These are phyloP conservation scores for Cutaneotrichosporon curvatum DNA, from an alignment of 1,284 basidiomycete genomes.

Conservation along the genomic window DNA sequence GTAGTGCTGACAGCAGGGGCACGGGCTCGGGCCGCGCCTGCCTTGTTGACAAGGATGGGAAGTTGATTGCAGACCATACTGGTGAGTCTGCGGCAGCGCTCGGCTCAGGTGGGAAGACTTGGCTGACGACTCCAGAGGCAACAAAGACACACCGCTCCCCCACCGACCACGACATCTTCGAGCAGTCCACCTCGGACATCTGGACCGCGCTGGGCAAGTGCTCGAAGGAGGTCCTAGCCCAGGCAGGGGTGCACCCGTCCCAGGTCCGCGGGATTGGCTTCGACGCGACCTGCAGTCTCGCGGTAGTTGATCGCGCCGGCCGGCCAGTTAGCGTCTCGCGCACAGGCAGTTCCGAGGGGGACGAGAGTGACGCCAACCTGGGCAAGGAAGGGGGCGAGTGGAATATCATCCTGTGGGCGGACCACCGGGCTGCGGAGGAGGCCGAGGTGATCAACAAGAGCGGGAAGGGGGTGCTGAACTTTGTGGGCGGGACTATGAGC, in stretches of 20 bases:
- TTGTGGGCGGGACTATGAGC: constrained; percentile 94
- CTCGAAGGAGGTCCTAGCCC: constrained; percentile 60
- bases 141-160: constrained; percentile 80
- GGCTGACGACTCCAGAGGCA: constrained; percentile 58
- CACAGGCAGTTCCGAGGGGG: constrained; percentile 17
- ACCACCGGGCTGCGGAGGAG: constrained; percentile 84
- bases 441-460: constrained; percentile 83
- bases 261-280: constrained; percentile 85
- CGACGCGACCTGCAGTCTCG: constrained; percentile 94
- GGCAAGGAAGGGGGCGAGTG: constrained; percentile 62
- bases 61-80: constrained; percentile 57
- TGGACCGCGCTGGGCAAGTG: constrained; percentile 72
- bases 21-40: constrained; percentile 89
- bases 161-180: constrained; percentile 84
- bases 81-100: no score
- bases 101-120: no score
- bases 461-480: constrained; percentile 78
- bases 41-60: constrained; percentile 68
- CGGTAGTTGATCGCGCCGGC: constrained; percentile 70
- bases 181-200: constrained; percentile 67
- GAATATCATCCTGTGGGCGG: constrained; percentile 84
- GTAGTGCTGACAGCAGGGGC: constrained; percentile 52
- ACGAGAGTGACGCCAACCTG: constrained; percentile 30
- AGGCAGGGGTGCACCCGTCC: constrained; percentile 56
- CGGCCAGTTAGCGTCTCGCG: constrained; percentile 72